phyloP scores from a whole-genome alignment of 73 alveolate species.

The Tetrahymena malaccensis region DNA sequence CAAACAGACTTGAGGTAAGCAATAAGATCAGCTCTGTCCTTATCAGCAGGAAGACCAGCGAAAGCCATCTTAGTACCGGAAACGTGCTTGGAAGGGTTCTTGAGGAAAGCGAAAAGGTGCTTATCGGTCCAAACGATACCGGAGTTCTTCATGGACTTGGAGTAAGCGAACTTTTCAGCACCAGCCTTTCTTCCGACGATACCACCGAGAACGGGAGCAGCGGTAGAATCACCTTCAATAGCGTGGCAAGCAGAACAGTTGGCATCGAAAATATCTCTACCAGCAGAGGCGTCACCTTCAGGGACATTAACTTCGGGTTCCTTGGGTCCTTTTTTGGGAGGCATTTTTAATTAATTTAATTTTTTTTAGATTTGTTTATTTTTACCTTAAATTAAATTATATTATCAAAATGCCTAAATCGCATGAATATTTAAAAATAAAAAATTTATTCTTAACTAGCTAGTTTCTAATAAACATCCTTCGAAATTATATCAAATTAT shows the following conservation, averaged over 20 bases:
- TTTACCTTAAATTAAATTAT: neutral
- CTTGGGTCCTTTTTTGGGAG: constrained; percentile 28
- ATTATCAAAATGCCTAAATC: neutral
- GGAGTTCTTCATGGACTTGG: constrained; percentile 23
- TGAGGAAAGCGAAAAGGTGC: constrained; percentile 54
- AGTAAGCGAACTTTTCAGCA: constrained; percentile 17
- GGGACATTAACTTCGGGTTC: constrained; percentile 38
- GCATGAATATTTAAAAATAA: neutral
- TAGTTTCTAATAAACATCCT: neutral
- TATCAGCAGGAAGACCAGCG: constrained; percentile 64
- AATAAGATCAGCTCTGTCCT: constrained; percentile 70
- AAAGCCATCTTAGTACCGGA: constrained; percentile 81
- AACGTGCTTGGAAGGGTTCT: constrained; percentile 67
- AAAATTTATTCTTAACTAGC: neutral
- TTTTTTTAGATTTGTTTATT: constrained; percentile 1
- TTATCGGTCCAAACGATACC: constrained; percentile 59
- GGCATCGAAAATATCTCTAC: constrained; percentile 37
- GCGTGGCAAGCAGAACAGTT: constrained; percentile 44
- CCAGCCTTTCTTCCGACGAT: constrained; percentile 34
- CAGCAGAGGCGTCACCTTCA: constrained; percentile 32
- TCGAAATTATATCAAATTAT: neutral
- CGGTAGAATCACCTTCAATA: constrained; percentile 38
- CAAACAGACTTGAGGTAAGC: constrained; percentile 47
- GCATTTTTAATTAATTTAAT: constrained; percentile 14
- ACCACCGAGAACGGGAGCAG: constrained; percentile 42